Conservation (phyloP, 345 rosid species). For the Camelina hispida region DNA sequence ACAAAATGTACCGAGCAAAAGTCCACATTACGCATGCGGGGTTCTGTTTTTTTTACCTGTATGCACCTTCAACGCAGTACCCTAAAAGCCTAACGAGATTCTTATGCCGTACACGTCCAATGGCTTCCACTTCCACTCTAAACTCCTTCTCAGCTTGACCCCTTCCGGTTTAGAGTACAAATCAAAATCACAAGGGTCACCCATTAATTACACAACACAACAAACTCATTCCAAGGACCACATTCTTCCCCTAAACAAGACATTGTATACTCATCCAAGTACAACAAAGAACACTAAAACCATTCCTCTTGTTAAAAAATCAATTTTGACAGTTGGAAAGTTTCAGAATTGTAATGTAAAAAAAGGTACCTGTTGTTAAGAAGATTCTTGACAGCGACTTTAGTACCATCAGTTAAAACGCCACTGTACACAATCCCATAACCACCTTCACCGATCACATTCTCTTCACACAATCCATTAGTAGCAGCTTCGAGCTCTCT, state of each 20-base stretch:
- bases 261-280: not conserved
- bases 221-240: slow-evolving; percentile 30
- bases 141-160: slow-evolving; percentile 99
- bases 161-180: slow-evolving; percentile 45
- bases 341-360: not conserved
- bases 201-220: slow-evolving; percentile 21
- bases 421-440: slow-evolving; percentile 94
- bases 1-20: slow-evolving; percentile 1
- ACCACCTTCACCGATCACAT: slow-evolving; percentile 98
- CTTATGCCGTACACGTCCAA: slow-evolving; percentile 95
- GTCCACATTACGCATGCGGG: not conserved
- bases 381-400: slow-evolving; percentile 87
- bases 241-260: slow-evolving; percentile 19
- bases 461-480: slow-evolving; percentile 77
- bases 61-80: slow-evolving; percentile 95
- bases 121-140: slow-evolving; percentile 92
- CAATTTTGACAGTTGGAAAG: not conserved
- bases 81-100: slow-evolving; percentile 90
- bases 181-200: slow-evolving; percentile 11
- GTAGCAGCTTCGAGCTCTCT: slow-evolving; percentile 93
- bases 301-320: too few species aligned
- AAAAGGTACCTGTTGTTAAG: slow-evolving; percentile 75
- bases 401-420: slow-evolving; percentile 74
- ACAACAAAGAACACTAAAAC: slow-evolving; percentile 1
- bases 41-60: slow-evolving; percentile 54